Conservation (phyloP, 1,284 basidiomycete species). For the Microbotryum intermedium region DNA sequence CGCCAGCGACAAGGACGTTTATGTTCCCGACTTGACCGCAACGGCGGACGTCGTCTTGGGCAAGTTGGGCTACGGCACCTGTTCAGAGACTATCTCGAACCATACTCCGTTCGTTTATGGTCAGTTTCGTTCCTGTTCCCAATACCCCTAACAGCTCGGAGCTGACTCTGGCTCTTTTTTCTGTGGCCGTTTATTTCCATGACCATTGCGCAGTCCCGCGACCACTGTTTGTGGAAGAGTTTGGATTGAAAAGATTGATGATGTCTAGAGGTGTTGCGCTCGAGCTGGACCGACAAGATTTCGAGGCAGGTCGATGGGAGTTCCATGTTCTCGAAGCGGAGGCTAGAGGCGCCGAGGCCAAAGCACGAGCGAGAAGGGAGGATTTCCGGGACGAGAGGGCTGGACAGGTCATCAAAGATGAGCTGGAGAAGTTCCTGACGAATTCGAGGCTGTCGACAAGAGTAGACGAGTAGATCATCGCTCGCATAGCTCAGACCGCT, state of each 20-base stretch:
- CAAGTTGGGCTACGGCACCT: constrained; percentile 48
- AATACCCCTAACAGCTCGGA: neutral
- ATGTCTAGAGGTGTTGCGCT: constrained; percentile 33
- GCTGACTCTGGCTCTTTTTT: neutral
- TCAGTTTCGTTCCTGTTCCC: constrained; percentile 5
- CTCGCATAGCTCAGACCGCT: too few species aligned
- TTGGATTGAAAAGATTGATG: constrained; percentile 58
- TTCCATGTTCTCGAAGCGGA: constrained; percentile 23
- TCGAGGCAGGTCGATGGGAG: constrained; percentile 26
- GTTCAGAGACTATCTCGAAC: constrained; percentile 34
- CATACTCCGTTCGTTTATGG: constrained; percentile 30
- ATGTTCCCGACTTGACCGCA: constrained; percentile 69
- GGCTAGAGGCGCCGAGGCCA: constrained; percentile 12
- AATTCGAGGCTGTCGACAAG: too few species aligned
- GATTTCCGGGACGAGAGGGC: constrained; percentile 22
- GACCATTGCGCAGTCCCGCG: constrained; percentile 49
- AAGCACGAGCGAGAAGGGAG: constrained; percentile 9
- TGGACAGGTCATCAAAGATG: constrained; percentile 12
- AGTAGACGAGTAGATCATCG: too few species aligned
- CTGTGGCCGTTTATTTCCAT: neutral
- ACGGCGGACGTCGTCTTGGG: constrained; percentile 64
- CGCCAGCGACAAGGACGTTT: constrained; percentile 61
- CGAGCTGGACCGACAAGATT: constrained; percentile 21
- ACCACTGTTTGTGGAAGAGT: constrained; percentile 67
- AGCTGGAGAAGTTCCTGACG: constrained; percentile 24